Evolutionary conservation across 2,329 filamentous ascomycete species (phyloP).

Genomic region (Cladorrhinum sp.): DNA sequence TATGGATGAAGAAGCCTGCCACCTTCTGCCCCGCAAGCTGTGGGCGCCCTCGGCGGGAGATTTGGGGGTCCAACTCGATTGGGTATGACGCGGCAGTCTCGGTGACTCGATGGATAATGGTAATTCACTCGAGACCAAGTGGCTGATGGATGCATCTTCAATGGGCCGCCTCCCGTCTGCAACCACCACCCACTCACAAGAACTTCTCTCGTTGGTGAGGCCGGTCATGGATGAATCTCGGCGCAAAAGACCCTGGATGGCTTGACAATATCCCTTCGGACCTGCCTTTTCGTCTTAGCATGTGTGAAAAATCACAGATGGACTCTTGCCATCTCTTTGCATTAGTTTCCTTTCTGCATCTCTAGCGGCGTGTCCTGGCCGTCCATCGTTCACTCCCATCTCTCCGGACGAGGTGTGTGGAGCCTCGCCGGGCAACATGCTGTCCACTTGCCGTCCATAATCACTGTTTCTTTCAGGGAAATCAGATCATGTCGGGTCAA

Average conservation of each 20-base stretch:
- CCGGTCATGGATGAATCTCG: constrained; percentile 6
- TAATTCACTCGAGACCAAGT: neutral
- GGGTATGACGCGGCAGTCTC: neutral
- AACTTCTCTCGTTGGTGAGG: neutral
- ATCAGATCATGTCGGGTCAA: neutral
- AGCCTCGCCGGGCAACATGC: neutral
- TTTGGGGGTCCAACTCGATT: neutral
- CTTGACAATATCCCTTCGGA: neutral
- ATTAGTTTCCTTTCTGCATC: constrained; percentile 24
- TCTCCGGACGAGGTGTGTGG: neutral
- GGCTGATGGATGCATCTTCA: neutral
- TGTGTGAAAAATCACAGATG: constrained; percentile 15
- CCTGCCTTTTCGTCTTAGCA: neutral
- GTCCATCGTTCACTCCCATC: constrained; percentile 4
- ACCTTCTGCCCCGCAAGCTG: neutral
- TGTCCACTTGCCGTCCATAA: neutral
- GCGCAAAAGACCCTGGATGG: constrained; percentile 3
- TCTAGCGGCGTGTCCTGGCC: constrained; percentile 12
- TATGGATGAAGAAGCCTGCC: neutral
- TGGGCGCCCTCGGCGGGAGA: neutral
- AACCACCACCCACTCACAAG: neutral
- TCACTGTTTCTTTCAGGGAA: neutral
- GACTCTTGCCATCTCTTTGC: constrained; percentile 17
- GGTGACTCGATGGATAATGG: constrained; percentile 4
- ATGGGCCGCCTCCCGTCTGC: too few relatives aligned